Evolutionary conservation across 129 eudicot species (phyloP).

Genomic region (Escallonia herrerae): DNA sequence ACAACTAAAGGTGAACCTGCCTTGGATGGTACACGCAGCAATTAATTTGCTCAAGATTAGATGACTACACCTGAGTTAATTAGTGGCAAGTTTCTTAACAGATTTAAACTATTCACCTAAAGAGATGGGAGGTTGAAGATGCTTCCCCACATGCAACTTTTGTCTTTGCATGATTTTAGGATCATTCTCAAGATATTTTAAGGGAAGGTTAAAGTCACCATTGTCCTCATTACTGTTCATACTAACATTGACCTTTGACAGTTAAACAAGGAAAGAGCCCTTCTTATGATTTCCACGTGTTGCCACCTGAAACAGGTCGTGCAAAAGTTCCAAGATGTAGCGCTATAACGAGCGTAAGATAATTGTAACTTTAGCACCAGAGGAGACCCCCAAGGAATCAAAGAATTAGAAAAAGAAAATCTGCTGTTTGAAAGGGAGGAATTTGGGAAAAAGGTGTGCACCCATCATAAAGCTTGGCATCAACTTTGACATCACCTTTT

Average conservation of each 20-base stretch:
- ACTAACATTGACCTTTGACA: too few species aligned
- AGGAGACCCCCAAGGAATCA: background rate
- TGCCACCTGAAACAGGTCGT: background rate
- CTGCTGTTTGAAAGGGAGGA: background rate
- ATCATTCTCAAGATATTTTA: background rate
- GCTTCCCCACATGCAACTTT: conserved; percentile 12
- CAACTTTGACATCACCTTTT: background rate
- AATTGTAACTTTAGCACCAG: background rate
- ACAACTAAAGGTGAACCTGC: too few species aligned
- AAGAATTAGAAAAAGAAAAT: background rate
- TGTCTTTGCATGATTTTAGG: conserved; percentile 13
- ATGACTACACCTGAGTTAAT: too few species aligned
- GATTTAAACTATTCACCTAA: too few species aligned
- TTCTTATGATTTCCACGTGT: background rate
- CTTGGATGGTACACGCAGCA: too few species aligned
- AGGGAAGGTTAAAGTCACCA: background rate
- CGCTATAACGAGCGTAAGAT: background rate
- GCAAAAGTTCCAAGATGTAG: background rate
- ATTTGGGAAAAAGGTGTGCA: background rate
- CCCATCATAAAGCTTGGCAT: background rate
- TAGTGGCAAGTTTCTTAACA: too few species aligned
- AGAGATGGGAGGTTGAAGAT: conserved; percentile 15
- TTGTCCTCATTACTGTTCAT: too few species aligned
- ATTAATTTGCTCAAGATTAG: too few species aligned
- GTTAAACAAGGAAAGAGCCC: background rate